These are phyloP conservation scores for Alternaria triticina DNA, from an alignment of 2,329 filamentous ascomycete genomes.

Conservation along the genomic window DNA sequence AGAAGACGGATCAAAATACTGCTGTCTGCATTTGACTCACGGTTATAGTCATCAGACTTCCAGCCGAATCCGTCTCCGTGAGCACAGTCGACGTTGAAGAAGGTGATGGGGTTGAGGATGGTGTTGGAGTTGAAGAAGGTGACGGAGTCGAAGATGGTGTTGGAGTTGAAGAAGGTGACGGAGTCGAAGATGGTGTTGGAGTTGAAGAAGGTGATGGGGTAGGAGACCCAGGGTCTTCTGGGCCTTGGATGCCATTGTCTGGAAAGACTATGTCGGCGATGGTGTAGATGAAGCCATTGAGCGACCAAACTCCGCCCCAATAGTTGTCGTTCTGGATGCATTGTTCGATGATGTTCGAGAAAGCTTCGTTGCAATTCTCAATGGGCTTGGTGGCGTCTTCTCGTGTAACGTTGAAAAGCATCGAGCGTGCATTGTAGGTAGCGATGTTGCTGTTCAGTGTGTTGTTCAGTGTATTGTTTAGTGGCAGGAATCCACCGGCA, in stretches of 20 bases:
- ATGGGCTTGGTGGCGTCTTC: background rate
- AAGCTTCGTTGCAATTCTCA: background rate
- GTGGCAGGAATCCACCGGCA: background rate
- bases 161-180: background rate
- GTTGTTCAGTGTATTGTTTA: background rate
- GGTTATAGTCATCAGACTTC: background rate
- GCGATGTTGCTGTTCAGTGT: background rate
- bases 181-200: background rate
- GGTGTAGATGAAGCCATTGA: background rate
- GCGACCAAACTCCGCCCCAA: background rate
- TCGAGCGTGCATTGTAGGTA: background rate
- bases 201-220: background rate
- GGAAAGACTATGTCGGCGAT: background rate
- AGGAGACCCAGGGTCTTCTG: background rate
- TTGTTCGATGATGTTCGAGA: background rate
- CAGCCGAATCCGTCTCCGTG: background rate
- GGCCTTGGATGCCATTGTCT: background rate
- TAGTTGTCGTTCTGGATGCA: background rate
- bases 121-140: too few relatives aligned
- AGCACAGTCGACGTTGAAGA: background rate
- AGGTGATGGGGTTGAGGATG: background rate
- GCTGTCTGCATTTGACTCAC: background rate
- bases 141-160: too few relatives aligned
- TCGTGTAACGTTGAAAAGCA: background rate
- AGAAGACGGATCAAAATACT: background rate